Evolutionary conservation across 2,329 filamentous ascomycete species (phyloP), one percentile per base, ranked within the genome.

Genomic region (Fusarium concolor): DNA sequence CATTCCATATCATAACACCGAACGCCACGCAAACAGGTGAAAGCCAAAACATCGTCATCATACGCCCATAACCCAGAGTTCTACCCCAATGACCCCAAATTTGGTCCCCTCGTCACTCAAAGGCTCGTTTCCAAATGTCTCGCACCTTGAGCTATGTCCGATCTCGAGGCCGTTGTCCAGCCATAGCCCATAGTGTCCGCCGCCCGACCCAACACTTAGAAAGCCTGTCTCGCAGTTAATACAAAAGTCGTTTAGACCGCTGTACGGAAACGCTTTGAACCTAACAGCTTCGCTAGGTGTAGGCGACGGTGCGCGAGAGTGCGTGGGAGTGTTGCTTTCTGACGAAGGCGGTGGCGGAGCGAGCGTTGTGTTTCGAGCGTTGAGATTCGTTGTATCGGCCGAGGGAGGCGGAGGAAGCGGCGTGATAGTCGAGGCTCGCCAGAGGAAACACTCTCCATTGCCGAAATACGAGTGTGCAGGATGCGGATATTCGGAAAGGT

Each of bases 211-310:
- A 20, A 98, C 86, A 74, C 92, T 96, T 15, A 99, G 79, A 77
- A 92, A 98, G 24, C 90, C 87, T 5, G 88, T 84, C 80, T 98
- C 94, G 79, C 95, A 98, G 74, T 96, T 92, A 71, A 98, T 96
- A 83, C 95, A 93, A 77, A 97, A 99, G 79, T 98, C 96, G 78
- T 99, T 98, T 39, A 97, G 87, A 7, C 96, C 96, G 57, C 92
- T 96, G 76, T 97, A 98, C 0, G 95, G 94, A 74, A 98, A 99
- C 0, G 95, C 95, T 80, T 97, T 97, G 86, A 99, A 99, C 20
- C 96, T 89, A 71, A 98, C 93, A 26, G 89, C 86, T 65, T 95
- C 92, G 6, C 89, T 87, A 6, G 89, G 88, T 26, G 84, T 86
- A 2, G 86, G 73, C 6, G 61, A 74, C 31, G 68, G 51, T 37